phyloP scores from a whole-genome alignment of 2,329 filamentous ascomycete genomes.

The Aureobasidium sp. region DNA sequence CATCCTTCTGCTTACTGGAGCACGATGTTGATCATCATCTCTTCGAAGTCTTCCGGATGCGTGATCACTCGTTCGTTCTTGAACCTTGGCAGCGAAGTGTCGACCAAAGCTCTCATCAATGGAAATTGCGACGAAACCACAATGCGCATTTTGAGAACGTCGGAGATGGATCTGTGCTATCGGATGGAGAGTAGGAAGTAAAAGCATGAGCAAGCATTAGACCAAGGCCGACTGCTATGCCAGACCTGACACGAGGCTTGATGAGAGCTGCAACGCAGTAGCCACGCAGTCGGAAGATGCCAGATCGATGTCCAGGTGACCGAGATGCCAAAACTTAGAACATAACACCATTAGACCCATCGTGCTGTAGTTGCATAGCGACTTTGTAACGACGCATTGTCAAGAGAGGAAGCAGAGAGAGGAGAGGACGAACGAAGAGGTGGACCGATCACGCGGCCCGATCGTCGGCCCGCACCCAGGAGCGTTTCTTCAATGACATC shows the following conservation, averaged over 20 bases:
- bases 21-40: not conserved
- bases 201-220: not conserved
- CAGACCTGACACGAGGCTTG: not conserved
- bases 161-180: not conserved
- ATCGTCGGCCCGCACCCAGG: not conserved
- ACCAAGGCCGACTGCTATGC: not conserved
- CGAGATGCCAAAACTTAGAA: not conserved
- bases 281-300: not conserved
- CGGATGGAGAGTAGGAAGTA: not conserved
- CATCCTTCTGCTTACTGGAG: not conserved
- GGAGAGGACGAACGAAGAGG: not conserved
- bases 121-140: not conserved
- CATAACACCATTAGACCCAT: not conserved
- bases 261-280: not conserved
- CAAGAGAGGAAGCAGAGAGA: not conserved
- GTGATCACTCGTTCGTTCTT: not conserved
- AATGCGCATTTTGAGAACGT: not conserved
- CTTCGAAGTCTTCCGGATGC: not conserved
- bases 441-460: slow-evolving; percentile 5
- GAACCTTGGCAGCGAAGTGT: not conserved
- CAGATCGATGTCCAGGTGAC: not conserved
- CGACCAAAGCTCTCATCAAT: not conserved
- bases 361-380: not conserved
- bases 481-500: slow-evolving; percentile 11
- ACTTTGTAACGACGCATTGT: not conserved